Evolutionary conservation across 192 early-diverging fungal genomes (phyloP).

Genomic region (Coemansia sp.): DNA sequence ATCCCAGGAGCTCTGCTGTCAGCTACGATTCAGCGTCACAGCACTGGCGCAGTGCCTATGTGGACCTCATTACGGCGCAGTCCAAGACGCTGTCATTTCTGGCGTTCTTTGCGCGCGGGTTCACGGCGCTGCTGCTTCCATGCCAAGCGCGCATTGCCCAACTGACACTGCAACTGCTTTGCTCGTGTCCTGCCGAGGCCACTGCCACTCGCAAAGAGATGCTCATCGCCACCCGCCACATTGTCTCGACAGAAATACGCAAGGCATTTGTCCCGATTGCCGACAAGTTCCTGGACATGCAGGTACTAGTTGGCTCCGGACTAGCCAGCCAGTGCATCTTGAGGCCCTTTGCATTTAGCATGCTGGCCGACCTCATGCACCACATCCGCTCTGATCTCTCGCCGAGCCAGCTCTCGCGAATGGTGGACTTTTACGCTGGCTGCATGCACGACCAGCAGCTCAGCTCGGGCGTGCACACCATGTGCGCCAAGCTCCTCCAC

Average conservation of each 20-base stretch:
- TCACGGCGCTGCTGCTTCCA: constrained; percentile 68
- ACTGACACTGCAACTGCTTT: constrained; percentile 85
- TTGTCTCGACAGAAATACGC: constrained; percentile 92
- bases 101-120: constrained; percentile 91
- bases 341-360: constrained; percentile 90
- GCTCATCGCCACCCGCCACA: constrained; percentile 91
- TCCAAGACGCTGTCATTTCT: constrained; percentile 99
- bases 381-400: constrained; percentile 89
- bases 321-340: constrained; percentile 93
- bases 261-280: constrained; percentile 88
- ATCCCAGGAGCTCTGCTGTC: constrained; percentile 19
- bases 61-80: constrained; percentile 93
- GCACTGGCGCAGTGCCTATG: constrained; percentile 57
- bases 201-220: constrained; percentile 95
- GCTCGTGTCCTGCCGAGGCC: constrained; percentile 93
- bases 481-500: constrained; percentile 93
- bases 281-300: constrained; percentile 92
- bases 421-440: constrained; percentile 89
- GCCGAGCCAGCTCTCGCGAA: constrained; percentile 76
- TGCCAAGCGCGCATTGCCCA: constrained; percentile 85
- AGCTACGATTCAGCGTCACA: constrained; percentile 30
- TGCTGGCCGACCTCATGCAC: constrained; percentile 95
- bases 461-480: constrained; percentile 91
- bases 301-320: constrained; percentile 91
- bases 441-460: constrained; percentile 94